phyloP scores from a whole-genome alignment of 306 rosid genomes.

The Lagenaria siceraria region DNA sequence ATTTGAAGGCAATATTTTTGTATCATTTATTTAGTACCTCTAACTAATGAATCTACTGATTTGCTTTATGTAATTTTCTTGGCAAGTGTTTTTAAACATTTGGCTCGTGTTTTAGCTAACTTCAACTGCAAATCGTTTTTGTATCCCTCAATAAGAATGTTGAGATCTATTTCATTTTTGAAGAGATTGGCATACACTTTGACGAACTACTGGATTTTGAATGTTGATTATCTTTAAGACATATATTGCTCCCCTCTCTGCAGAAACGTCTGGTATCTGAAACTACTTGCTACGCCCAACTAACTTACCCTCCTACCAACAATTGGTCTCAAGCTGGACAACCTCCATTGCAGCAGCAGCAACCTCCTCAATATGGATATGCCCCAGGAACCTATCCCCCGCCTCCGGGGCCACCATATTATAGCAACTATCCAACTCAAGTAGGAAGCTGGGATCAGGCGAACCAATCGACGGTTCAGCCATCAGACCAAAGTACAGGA shows the following conservation, averaged over 20 bases:
- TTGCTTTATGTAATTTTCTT: not conserved
- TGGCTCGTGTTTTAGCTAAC: not conserved
- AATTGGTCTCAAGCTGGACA: conserved; percentile 30
- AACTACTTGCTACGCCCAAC: conserved; percentile 24
- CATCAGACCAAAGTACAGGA: conserved; percentile 27
- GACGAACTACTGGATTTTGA: not conserved
- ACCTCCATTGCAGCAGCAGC: conserved; percentile 16
- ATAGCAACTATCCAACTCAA: conserved; percentile 28
- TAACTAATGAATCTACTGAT: not conserved
- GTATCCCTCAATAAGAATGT: not conserved
- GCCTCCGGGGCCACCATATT: conserved; percentile 22
- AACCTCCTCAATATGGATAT: conserved; percentile 30
- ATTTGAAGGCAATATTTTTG: not conserved
- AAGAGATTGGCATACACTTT: not conserved
- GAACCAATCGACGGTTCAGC: conserved; percentile 24
- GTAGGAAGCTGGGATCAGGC: conserved; percentile 34
- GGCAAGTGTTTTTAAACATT: not conserved
- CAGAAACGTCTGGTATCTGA: conserved; percentile 34
- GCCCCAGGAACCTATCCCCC: conserved; percentile 25
- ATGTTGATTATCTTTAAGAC: not conserved
- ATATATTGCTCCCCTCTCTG: conserved; percentile 7
- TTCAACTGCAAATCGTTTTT: not conserved
- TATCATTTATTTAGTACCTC: not conserved
- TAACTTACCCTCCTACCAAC: conserved; percentile 18
- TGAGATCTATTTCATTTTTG: not conserved